These are phyloP conservation scores for Penicillium coffeae DNA, from an alignment of 495 filamentous ascomycete genomes.

Conservation along the genomic window DNA sequence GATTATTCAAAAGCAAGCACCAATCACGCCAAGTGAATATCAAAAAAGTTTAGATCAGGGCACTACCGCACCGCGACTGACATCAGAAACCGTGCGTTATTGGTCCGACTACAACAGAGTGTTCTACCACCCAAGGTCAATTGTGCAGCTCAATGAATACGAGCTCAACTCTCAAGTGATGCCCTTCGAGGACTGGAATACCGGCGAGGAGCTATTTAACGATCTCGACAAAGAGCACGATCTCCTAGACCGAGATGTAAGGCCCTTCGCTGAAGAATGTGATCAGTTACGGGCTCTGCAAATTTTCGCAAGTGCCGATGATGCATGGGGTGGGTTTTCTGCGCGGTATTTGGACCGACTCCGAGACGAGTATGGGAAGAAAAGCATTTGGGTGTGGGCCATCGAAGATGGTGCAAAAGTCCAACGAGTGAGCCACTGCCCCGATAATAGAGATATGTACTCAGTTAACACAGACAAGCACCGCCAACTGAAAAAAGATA, in stretches of 20 bases:
- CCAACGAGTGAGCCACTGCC: slow-evolving; percentile 47
- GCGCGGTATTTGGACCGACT: slow-evolving; percentile 74
- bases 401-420: slow-evolving; percentile 60
- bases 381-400: slow-evolving; percentile 80
- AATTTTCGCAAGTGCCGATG: slow-evolving; percentile 71
- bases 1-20: slow-evolving; percentile 60
- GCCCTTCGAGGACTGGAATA: slow-evolving; percentile 78
- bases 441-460: not conserved
- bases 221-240: slow-evolving; percentile 82
- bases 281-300: slow-evolving; percentile 89
- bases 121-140: slow-evolving; percentile 86
- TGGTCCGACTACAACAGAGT: slow-evolving; percentile 94
- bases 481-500: slow-evolving; percentile 51
- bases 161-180: slow-evolving; percentile 70
- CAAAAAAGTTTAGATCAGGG: slow-evolving; percentile 73
- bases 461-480: slow-evolving; percentile 4
- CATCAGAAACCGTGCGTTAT: slow-evolving; percentile 70
- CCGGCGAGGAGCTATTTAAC: slow-evolving; percentile 79
- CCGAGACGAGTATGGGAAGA: slow-evolving; percentile 88
- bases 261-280: slow-evolving; percentile 86
- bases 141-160: slow-evolving; percentile 85
- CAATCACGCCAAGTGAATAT: slow-evolving; percentile 69
- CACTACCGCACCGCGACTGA: slow-evolving; percentile 55
- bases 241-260: slow-evolving; percentile 80
- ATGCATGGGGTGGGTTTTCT: slow-evolving; percentile 92